These are phyloP conservation scores for Paraleonurus japonicus DNA, from an alignment of 257 asterid genomes.

Conservation along the genomic window DNA sequence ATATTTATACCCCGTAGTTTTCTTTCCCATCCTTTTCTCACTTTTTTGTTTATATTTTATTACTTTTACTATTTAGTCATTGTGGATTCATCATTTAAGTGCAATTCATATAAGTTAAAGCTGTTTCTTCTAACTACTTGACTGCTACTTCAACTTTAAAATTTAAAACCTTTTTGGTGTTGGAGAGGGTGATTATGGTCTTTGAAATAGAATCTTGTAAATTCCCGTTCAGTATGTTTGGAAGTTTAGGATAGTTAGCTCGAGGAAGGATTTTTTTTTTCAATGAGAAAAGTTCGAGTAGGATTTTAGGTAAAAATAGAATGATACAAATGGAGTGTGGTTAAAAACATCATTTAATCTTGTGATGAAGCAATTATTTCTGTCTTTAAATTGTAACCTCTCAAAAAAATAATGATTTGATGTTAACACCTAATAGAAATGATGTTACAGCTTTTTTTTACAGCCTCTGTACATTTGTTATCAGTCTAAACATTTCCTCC, in stretches of 20 bases:
- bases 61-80: not conserved
- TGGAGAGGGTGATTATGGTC: not conserved
- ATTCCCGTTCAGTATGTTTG: not conserved
- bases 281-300: not conserved
- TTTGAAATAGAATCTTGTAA: not conserved
- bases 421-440: constrained; percentile 2
- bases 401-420: not conserved
- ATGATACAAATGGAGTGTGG: not conserved
- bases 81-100: no score
- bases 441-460: not conserved
- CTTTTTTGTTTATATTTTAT: no score
- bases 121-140: not conserved
- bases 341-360: not conserved
- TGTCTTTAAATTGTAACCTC: not conserved
- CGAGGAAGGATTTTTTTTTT: not conserved
- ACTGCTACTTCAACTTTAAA: not conserved
- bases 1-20: not conserved
- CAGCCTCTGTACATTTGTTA: not conserved
- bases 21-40: not conserved
- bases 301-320: not conserved
- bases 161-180: not conserved
- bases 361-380: not conserved
- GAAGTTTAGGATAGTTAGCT: not conserved
- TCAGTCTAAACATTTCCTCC: constrained; percentile 9
- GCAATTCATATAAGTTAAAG: not conserved